Conservation (phyloP, 345 rosid species). For the Chamaenerion angustifolium region DNA sequence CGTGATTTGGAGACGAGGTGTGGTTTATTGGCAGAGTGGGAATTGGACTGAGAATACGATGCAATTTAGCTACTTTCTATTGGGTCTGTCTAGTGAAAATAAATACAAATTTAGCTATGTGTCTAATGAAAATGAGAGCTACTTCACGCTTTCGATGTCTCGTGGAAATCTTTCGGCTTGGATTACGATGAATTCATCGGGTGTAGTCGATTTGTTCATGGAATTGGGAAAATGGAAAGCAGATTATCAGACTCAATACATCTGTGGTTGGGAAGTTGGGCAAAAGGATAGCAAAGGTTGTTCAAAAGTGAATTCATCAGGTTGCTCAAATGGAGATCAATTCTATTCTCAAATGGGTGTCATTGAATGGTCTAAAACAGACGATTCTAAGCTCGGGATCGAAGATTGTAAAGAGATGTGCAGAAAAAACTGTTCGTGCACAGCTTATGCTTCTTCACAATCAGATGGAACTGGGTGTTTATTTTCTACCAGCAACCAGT, state of each 20-base stretch:
- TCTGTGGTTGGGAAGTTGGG: no score
- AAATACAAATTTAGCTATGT: slow-evolving; percentile 8
- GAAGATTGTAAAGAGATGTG: neutral
- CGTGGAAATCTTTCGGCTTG: slow-evolving; percentile 3
- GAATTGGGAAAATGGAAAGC: no score
- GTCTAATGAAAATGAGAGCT: slow-evolving; percentile 8
- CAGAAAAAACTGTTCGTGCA: neutral
- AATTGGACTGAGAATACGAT: slow-evolving; percentile 7
- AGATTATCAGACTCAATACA: no score
- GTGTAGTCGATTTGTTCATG: slow-evolving; percentile 4
- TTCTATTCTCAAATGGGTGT: neutral
- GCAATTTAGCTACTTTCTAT: neutral
- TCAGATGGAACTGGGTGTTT: neutral
- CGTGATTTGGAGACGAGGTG: slow-evolving; percentile 3
- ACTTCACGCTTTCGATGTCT: slow-evolving; percentile 2
- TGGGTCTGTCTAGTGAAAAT: no score
- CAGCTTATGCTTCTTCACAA: neutral
- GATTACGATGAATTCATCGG: slow-evolving; percentile 10
- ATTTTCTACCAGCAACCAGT: neutral
- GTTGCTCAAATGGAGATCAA: neutral
- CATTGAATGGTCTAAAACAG: no score
- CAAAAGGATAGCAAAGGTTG: no score
- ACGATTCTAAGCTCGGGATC: neutral
- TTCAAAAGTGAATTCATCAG: no score
- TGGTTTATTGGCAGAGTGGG: slow-evolving; percentile 2